Conservation (phyloP, 352 stramenopile genomes). For the Globisporangium megalacanthum region DNA sequence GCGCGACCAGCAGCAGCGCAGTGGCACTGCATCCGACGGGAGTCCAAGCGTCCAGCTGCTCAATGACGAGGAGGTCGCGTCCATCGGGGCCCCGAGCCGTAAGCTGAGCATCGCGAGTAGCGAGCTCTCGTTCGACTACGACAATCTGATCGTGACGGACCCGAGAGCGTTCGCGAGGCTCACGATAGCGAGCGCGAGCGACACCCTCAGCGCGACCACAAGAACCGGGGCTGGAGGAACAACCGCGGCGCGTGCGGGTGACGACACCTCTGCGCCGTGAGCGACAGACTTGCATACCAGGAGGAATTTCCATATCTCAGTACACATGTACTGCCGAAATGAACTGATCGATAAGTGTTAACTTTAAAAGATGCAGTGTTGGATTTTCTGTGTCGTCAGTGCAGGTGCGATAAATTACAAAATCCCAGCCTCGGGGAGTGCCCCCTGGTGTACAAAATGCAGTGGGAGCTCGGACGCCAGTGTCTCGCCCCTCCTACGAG, state of each 20-base stretch:
- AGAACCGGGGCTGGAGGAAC: not conserved
- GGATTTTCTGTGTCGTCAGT: not conserved
- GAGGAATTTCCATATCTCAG: too few species aligned
- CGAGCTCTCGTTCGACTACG: not conserved
- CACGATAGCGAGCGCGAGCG: not conserved
- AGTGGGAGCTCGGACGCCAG: too few species aligned
- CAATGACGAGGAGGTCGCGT: not conserved
- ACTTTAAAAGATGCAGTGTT: too few species aligned
- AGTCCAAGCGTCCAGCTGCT: not conserved
- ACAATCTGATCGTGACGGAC: not conserved
- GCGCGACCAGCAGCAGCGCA: too few species aligned
- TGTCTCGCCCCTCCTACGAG: not conserved
- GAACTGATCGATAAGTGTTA: too few species aligned
- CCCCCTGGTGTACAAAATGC: not conserved
- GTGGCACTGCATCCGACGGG: not conserved
- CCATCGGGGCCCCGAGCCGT: not conserved
- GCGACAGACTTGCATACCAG: too few species aligned
- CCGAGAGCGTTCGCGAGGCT: not conserved
- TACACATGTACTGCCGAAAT: too few species aligned
- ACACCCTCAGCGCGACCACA: too few species aligned
- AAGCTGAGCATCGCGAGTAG: not conserved
- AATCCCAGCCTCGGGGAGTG: not conserved
- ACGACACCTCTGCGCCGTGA: not conserved
- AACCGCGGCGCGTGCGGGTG: not conserved
- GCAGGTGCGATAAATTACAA: not conserved